Evolutionary conservation across 352 stramenopile genomes (phyloP).

Genomic region (Phytophthora fragariae): DNA sequence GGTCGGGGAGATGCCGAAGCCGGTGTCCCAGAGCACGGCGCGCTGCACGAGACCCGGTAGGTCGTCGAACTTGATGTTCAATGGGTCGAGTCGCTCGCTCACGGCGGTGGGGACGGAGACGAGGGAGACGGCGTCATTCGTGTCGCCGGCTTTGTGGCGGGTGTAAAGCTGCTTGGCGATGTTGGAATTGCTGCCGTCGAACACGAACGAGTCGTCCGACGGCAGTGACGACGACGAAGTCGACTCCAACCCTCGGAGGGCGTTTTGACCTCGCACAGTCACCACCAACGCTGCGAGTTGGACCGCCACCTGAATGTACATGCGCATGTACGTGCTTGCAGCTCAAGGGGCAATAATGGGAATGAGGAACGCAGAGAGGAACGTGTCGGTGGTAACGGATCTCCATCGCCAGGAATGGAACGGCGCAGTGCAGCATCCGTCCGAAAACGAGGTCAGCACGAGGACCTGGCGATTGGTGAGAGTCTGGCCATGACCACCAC

Average conservation of each 20-base stretch:
- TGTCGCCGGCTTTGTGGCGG: constrained; percentile 24
- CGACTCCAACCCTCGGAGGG: neutral
- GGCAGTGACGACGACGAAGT: constrained; percentile 4
- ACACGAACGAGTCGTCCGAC: constrained; percentile 23
- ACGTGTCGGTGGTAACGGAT: constrained; percentile 7
- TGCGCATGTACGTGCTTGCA: neutral
- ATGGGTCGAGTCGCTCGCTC: constrained; percentile 9
- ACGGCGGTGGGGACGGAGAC: constrained; percentile 19
- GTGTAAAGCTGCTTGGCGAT: constrained; percentile 43
- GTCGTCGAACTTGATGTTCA: constrained; percentile 27
- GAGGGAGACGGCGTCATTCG: constrained; percentile 8
- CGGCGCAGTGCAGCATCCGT: neutral
- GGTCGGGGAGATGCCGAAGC: constrained; percentile 30
- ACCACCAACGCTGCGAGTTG: neutral
- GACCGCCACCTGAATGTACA: neutral
- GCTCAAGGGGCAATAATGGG: neutral
- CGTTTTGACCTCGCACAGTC: neutral
- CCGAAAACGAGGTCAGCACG: neutral
- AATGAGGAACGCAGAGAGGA: neutral
- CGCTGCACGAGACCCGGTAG: constrained; percentile 41
- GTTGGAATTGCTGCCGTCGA: constrained; percentile 45
- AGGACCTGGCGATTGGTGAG: neutral
- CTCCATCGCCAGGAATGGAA: constrained; percentile 6
- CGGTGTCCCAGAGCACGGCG: constrained; percentile 48
- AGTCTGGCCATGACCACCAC: neutral